Percentiles rank a stretch among this genome's conserved stretches.
Conservation (phyloP, 257 asterid genomes). For the Cordia subcordata region DNA sequence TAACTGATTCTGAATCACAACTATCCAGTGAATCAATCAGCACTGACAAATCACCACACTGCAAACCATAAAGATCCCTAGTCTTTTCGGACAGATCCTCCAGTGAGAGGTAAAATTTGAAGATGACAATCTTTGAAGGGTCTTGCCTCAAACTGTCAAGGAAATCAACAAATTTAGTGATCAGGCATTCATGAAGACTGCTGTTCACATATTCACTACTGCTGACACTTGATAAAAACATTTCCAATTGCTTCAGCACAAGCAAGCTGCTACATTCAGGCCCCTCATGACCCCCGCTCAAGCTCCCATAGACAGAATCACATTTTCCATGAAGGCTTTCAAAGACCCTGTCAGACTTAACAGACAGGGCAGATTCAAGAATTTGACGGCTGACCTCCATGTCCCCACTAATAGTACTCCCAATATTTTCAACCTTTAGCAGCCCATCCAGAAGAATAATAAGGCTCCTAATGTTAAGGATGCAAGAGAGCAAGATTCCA, state of each 20-base stretch:
- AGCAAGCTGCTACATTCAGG: conserved; percentile 62
- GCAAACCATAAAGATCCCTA: conserved; percentile 50
- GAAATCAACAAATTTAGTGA: conserved; percentile 59
- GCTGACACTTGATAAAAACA: conserved; percentile 43
- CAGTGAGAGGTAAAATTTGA: conserved; percentile 52
- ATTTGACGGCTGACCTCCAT: conserved; percentile 49
- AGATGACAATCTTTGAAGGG: conserved; percentile 35
- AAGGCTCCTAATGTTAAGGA: conserved; percentile 60
- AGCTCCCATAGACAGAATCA: conserved; percentile 52
- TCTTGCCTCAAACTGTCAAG: conserved; percentile 59
- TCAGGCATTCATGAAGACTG: conserved; percentile 57
- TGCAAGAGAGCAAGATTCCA: conserved; percentile 73
- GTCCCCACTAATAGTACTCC: conserved; percentile 43
- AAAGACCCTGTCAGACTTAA: conserved; percentile 77
- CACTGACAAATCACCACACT: conserved; percentile 62
- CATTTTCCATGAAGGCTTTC: conserved; percentile 58
- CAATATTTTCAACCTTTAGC: conserved; percentile 46
- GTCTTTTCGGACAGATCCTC: conserved; percentile 50
- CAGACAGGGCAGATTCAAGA: conserved; percentile 61
- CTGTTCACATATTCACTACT: conserved; percentile 40
- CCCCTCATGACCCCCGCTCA: conserved; percentile 56
- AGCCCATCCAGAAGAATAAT: conserved; percentile 52
- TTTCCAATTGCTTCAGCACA: conserved; percentile 77
- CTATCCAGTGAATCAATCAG: conserved; percentile 66
- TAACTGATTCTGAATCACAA: conserved; percentile 74